A percentile compares a stretch with the other conserved stretches of the same genome.
Conservation (phyloP, 371 early-diverging fungal genomes). For the Circinella minor region DNA sequence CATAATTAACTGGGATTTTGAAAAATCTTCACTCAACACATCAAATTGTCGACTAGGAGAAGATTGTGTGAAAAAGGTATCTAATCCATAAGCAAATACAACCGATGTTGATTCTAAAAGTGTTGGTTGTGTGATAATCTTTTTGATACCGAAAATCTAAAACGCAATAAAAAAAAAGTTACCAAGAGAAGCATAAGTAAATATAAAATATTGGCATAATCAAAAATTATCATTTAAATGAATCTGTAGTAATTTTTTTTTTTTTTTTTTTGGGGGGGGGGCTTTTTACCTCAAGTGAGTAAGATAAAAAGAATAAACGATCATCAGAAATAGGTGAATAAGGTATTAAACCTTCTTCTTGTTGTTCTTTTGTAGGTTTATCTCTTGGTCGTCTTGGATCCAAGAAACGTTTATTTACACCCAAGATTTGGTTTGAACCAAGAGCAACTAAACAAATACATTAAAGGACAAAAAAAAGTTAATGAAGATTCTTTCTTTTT, state of each 20-base stretch:
- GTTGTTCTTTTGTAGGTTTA: conserved; percentile 66
- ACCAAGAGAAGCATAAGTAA: neutral
- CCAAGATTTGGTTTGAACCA: conserved; percentile 70
- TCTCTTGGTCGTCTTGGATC: conserved; percentile 85
- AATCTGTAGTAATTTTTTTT: neutral
- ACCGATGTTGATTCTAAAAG: conserved; percentile 92
- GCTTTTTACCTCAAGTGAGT: conserved; percentile 60
- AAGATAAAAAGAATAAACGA: conserved; percentile 74
- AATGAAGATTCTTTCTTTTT: no score
- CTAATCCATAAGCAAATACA: conserved; percentile 86
- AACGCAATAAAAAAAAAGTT: neutral
- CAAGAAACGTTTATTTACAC: conserved; percentile 78
- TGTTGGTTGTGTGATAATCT: conserved; percentile 77
- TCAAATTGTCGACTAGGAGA: conserved; percentile 93
- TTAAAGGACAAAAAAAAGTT: no score
- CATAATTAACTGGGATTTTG: conserved; percentile 77
- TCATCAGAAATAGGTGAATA: conserved; percentile 75
- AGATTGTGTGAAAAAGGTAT: conserved; percentile 82
- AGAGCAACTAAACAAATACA: conserved; percentile 62
- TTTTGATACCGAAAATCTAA: conserved; percentile 64
- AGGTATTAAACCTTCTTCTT: conserved; percentile 84
- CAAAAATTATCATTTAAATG: no score
- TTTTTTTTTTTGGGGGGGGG: neutral
- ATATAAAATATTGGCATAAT: no score
- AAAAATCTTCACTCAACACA: conserved; percentile 89